phyloP scores from a whole-genome alignment of 306 rosid genomes.

The Trifolium dubium region DNA sequence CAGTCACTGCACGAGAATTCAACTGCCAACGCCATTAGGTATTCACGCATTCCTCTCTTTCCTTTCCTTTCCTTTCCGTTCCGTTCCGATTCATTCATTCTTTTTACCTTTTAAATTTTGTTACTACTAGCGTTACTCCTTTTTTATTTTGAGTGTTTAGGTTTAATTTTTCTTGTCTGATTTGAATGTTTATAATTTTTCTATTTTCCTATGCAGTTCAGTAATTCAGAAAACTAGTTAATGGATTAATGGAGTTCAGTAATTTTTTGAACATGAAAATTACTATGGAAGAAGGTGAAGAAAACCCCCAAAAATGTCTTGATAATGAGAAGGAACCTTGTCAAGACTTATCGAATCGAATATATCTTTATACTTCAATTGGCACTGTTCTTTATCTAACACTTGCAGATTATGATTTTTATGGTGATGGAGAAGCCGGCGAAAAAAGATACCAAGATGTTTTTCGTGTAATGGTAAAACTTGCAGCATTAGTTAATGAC shows the following conservation, averaged over 20 bases:
- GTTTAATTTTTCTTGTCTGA: background rate
- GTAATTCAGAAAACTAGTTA: background rate
- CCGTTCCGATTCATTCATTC: background rate
- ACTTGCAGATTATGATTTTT: background rate
- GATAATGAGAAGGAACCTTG: background rate
- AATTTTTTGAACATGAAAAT: too few species aligned
- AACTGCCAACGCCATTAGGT: too few species aligned
- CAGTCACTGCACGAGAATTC: too few species aligned
- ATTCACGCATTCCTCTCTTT: background rate
- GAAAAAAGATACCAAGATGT: background rate
- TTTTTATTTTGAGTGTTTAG: background rate
- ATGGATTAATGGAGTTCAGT: too few species aligned
- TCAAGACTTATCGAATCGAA: background rate
- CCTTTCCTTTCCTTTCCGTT: background rate
- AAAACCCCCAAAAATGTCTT: background rate
- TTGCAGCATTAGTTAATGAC: background rate
- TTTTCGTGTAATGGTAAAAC: background rate
- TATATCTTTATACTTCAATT: background rate
- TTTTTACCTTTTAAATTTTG: too few species aligned
- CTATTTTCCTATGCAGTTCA: background rate
- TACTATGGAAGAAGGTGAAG: background rate
- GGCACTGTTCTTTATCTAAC: background rate
- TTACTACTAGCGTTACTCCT: too few species aligned
- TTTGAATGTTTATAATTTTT: background rate
- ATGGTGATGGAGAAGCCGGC: background rate